phyloP scores from a whole-genome alignment of 176 grass and related monocot species.

The Elymus sibiricus region DNA sequence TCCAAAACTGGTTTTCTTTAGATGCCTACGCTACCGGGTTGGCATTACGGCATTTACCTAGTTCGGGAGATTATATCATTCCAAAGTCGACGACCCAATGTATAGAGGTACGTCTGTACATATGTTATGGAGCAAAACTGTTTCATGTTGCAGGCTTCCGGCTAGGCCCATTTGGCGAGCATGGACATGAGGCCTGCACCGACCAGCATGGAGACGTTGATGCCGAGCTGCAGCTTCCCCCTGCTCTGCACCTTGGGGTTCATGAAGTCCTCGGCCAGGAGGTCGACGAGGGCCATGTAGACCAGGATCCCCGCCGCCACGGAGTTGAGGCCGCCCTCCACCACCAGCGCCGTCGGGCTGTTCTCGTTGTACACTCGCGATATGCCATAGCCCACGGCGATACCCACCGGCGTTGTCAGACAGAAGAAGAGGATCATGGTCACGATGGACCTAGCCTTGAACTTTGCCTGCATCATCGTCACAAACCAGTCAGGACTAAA shows the following conservation, averaged over 20 bases:
- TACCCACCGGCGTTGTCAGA: slow-evolving; percentile 61
- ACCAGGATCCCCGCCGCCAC: slow-evolving; percentile 59
- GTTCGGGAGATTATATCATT: not conserved
- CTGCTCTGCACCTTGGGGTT: slow-evolving; percentile 62
- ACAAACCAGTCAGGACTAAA: not conserved
- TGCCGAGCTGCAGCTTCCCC: slow-evolving; percentile 47
- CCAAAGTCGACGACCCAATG: not conserved
- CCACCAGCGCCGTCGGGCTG: slow-evolving; percentile 56
- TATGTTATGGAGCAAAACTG: not conserved
- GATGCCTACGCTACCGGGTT: not conserved
- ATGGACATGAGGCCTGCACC: slow-evolving; percentile 70
- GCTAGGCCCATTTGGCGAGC: slow-evolving; percentile 60
- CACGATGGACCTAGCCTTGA: slow-evolving; percentile 33
- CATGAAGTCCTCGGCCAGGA: slow-evolving; percentile 75
- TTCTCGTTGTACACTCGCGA: slow-evolving; percentile 51
- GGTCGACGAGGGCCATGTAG: slow-evolving; percentile 20
- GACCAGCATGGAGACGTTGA: slow-evolving; percentile 50
- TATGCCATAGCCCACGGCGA: slow-evolving; percentile 45
- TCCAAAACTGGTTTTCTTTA: not conserved
- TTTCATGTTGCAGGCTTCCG: not conserved
- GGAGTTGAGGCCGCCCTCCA: slow-evolving; percentile 64
- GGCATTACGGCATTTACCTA: not conserved
- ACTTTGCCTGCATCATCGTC: slow-evolving; percentile 43
- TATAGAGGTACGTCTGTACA: too few relatives aligned
- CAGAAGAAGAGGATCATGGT: slow-evolving; percentile 68